A percentile compares a stretch with the other conserved stretches of the same genome.
Evolutionary conservation across 768 basidiomycete species (phyloP).

Genomic region (Lactarius hatsudake): DNA sequence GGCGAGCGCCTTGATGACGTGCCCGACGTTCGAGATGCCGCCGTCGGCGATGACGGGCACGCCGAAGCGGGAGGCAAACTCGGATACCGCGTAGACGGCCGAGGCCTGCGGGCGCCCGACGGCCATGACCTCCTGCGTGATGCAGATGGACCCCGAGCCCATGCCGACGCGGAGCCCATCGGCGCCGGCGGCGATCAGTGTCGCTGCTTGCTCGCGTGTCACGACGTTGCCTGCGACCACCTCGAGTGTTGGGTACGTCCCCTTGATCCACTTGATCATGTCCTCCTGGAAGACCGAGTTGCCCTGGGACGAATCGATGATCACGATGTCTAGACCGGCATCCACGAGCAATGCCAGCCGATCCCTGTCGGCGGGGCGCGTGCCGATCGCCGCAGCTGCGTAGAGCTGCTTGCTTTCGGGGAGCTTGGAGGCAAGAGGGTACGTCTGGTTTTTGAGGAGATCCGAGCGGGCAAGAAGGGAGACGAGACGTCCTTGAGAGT

Average conservation of each 20-base stretch:
- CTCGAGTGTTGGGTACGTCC: conserved; percentile 79
- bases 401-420: conserved; percentile 92
- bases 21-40: conserved; percentile 92
- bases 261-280: conserved; percentile 93
- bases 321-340: conserved; percentile 92
- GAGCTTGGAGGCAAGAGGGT: conserved; percentile 90
- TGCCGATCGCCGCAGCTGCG: conserved; percentile 94
- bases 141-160: conserved; percentile 98
- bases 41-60: conserved; percentile 97
- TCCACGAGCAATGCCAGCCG: conserved; percentile 84
- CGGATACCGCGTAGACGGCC: conserved; percentile 94
- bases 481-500: conserved; percentile 59
- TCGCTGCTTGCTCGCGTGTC: conserved; percentile 94
- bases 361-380: conserved; percentile 82
- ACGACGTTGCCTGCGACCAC: conserved; percentile 98
- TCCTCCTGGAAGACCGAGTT: conserved; percentile 93
- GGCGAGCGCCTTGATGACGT: conserved; percentile 94
- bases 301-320: conserved; percentile 95
- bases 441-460: conserved; percentile 95
- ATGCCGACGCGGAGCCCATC: conserved; percentile 96
- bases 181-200: conserved; percentile 89
- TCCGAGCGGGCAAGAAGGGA: conserved; percentile 95
- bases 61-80: conserved; percentile 91
- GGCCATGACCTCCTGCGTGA: conserved; percentile 99
- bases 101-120: conserved; percentile 97